Evolutionary conservation across 129 eudicot species (phyloP), one percentile per base, ranked within the genome.

Genomic region (Flaveria robusta): DNA sequence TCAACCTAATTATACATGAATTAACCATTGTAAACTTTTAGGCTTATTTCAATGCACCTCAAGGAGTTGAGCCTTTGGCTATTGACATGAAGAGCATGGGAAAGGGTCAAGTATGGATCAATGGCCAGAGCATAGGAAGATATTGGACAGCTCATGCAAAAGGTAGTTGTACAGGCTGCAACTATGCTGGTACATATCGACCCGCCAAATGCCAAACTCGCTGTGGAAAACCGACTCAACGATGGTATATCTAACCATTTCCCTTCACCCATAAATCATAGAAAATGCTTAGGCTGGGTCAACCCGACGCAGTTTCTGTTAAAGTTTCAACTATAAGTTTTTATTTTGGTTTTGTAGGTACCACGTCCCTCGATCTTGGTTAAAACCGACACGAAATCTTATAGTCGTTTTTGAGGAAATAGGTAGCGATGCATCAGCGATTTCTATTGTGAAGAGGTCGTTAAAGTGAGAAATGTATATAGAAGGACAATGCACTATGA

Each of bases 61-160:
- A 68, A 50, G 98, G 97, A 52, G 69, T 24, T 41, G 91, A 86
- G 58, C 97, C 98, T 14, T 78, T 93, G 79, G 97, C 97, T 16
- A 52, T 93, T 77, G 96, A 93, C 85, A 75, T 93, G 83, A 63
- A 74, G 42, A 84, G 90, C 69, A 93, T 93, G 98, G 96, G 92
- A 47, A 93, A 93, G 68, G 97, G 97, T 62, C 96, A 93, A 84
- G 83, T 85, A 51, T 93, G 98, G 98, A 81, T 93, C 79, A 93
- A 93, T 72, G 98, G 98, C 50, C 86, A 90, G 41, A 87, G 87
- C 85, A 87, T 93, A 12, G 98, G 98, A 70, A 87, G 98, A 84
- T 90, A 90, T 74, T 93, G 98, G 98, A 90, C 91, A 3, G 22
- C 65, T 69, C 83, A 78, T 66, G 95, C 97, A 14, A 72, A 62